phyloP scores from a whole-genome alignment of 495 filamentous ascomycete species.

The Mytilinidion resinicola region DNA sequence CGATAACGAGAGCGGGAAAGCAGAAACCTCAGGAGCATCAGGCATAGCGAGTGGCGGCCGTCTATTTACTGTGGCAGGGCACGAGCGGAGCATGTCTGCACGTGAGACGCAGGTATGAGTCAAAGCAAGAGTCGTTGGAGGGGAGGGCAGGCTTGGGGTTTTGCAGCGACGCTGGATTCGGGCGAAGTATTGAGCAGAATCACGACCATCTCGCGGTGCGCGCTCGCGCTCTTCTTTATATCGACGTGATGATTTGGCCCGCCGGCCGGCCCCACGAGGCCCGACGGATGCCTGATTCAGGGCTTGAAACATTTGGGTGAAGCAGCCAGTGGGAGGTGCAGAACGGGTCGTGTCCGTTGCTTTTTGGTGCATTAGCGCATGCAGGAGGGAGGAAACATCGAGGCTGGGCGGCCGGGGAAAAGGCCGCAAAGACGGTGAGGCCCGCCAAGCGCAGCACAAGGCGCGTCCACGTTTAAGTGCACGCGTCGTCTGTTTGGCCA shows the following conservation, averaged over 20 bases:
- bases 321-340: slow-evolving; percentile 21
- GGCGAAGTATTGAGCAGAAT: slow-evolving; percentile 26
- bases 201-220: slow-evolving; percentile 26
- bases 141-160: slow-evolving; percentile 15
- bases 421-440: slow-evolving; percentile 2
- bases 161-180: slow-evolving; percentile 15
- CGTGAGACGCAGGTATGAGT: slow-evolving; percentile 35
- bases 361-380: slow-evolving; percentile 22
- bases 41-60: slow-evolving; percentile 23
- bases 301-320: slow-evolving; percentile 24
- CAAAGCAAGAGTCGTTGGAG: slow-evolving; percentile 23
- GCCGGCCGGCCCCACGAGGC: slow-evolving; percentile 1
- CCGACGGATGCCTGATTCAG: slow-evolving; percentile 14
- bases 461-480: background rate
- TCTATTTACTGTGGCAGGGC: slow-evolving; percentile 19
- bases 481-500: background rate
- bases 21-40: slow-evolving; percentile 25
- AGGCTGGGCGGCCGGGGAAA: slow-evolving; percentile 20
- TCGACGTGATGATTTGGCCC: slow-evolving; percentile 24
- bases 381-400: slow-evolving; percentile 12
- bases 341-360: background rate
- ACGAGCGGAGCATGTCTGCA: slow-evolving; percentile 13
- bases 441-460: background rate
- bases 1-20: slow-evolving; percentile 10
- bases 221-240: slow-evolving; percentile 14